Conservation (phyloP, 2,329 filamentous ascomycete genomes). For the Paramyrothecium roridum region DNA sequence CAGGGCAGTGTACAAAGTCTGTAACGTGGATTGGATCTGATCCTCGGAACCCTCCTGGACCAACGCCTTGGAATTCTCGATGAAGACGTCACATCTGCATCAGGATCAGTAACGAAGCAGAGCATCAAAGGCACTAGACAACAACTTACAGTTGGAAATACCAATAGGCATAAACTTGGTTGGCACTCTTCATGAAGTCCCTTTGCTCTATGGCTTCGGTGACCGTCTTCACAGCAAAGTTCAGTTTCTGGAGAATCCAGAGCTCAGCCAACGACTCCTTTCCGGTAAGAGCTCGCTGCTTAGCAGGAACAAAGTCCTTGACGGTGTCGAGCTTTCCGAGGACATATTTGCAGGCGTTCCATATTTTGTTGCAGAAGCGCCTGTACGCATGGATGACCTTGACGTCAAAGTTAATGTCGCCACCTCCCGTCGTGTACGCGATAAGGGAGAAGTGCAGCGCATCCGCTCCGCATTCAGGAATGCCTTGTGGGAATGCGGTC, state of each 20-base stretch:
- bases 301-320: constrained; percentile 56
- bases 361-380: constrained; percentile 87
- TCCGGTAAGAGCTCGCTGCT: constrained; percentile 16
- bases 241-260: constrained; percentile 66
- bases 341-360: constrained; percentile 86
- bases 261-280: constrained; percentile 29
- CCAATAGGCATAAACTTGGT: constrained; percentile 65
- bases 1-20: constrained; percentile 81
- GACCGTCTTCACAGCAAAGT: constrained; percentile 65
- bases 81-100: constrained; percentile 68
- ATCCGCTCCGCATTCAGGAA: constrained; percentile 83
- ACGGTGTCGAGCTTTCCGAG: constrained; percentile 59
- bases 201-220: constrained; percentile 64
- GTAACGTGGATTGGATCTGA: constrained; percentile 69
- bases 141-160: constrained; percentile 65
- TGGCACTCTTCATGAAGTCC: constrained; percentile 66
- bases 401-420: constrained; percentile 78
- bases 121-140: constrained; percentile 61
- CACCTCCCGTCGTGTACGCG: constrained; percentile 71
- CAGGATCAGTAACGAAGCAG: constrained; percentile 29
- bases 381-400: constrained; percentile 83
- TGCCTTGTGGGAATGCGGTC: constrained; percentile 79
- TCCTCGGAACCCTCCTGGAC: constrained; percentile 71
- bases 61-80: constrained; percentile 83
- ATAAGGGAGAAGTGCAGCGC: constrained; percentile 83